Percentiles rank a stretch among this genome's conserved stretches.
Evolutionary conservation across 2,329 filamentous ascomycete genomes (phyloP).

Genomic region (Xylaria sp.): DNA sequence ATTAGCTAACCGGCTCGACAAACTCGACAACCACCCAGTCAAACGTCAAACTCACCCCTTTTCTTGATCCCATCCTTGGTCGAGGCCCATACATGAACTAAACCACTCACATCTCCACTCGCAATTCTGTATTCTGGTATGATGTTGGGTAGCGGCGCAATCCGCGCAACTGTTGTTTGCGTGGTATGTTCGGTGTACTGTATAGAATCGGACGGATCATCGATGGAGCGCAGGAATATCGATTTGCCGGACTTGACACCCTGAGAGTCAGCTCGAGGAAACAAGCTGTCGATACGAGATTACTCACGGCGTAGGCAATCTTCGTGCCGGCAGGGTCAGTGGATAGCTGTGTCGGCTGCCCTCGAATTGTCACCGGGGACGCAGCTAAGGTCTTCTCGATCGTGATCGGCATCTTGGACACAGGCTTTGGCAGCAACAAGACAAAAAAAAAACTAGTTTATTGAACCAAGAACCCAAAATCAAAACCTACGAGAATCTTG

Average conservation of each 20-base stretch:
- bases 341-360: conserved; percentile 87
- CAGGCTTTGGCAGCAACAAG: not conserved
- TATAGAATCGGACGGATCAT: conserved; percentile 80
- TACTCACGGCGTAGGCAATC: conserved; percentile 85
- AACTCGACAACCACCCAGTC: not conserved
- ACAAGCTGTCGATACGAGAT: not conserved
- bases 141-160: conserved; percentile 77
- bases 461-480: not conserved
- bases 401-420: conserved; percentile 55
- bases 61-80: conserved; percentile 78
- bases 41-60: conserved; percentile 58
- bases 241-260: conserved; percentile 83
- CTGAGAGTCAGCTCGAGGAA: conserved; percentile 13
- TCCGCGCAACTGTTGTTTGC: conserved; percentile 88
- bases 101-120: conserved; percentile 84
- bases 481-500: not conserved
- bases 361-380: conserved; percentile 80
- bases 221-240: conserved; percentile 93
- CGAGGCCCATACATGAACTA: conserved; percentile 91
- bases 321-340: conserved; percentile 87
- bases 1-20: conserved; percentile 18
- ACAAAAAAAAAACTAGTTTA: not conserved
- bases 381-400: conserved; percentile 80
- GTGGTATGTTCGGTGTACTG: conserved; percentile 94
- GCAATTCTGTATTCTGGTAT: conserved; percentile 76